These are phyloP conservation scores for Podosphaera fusca DNA, from an alignment of 2,329 filamentous ascomycete genomes.

Conservation along the genomic window DNA sequence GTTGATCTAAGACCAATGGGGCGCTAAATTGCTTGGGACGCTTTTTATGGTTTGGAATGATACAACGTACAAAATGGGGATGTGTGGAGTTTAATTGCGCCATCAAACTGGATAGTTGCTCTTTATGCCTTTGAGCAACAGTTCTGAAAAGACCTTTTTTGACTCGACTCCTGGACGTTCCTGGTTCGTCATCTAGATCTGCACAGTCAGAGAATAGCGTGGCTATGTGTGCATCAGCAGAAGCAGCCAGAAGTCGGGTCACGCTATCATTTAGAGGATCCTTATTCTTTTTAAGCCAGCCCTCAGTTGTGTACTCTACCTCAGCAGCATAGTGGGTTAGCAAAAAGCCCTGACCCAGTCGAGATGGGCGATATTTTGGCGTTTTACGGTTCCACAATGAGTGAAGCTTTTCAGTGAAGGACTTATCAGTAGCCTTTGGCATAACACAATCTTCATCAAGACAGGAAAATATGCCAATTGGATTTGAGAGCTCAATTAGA, in stretches of 20 bases:
- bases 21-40: conserved; percentile 79
- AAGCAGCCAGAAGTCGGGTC: conserved; percentile 65
- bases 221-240: conserved; percentile 63
- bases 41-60: conserved; percentile 96
- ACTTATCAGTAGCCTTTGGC: conserved; percentile 93
- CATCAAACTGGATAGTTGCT: conserved; percentile 95
- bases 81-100: conserved; percentile 82
- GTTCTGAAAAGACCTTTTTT: conserved; percentile 96
- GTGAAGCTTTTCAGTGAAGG: conserved; percentile 95
- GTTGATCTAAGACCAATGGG: conserved; percentile 79
- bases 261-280: conserved; percentile 95
- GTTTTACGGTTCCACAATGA: conserved; percentile 92
- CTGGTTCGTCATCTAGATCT: conserved; percentile 51
- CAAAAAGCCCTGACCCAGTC: conserved; percentile 77
- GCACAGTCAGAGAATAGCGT: conserved; percentile 72
- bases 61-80: conserved; percentile 94
- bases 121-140: conserved; percentile 89
- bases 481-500: conserved; percentile 83
- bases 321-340: conserved; percentile 95
- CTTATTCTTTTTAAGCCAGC: conserved; percentile 98
- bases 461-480: conserved; percentile 96
- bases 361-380: conserved; percentile 71
- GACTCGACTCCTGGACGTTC: conserved; percentile 51
- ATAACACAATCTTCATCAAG: conserved; percentile 95
- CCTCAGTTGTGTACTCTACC: conserved; percentile 86